A percentile compares a stretch with the other conserved stretches of the same genome.
These are phyloP conservation scores for Rauvolfia tetraphylla DNA, from an alignment of 257 asterid genomes.

Conservation along the genomic window DNA sequence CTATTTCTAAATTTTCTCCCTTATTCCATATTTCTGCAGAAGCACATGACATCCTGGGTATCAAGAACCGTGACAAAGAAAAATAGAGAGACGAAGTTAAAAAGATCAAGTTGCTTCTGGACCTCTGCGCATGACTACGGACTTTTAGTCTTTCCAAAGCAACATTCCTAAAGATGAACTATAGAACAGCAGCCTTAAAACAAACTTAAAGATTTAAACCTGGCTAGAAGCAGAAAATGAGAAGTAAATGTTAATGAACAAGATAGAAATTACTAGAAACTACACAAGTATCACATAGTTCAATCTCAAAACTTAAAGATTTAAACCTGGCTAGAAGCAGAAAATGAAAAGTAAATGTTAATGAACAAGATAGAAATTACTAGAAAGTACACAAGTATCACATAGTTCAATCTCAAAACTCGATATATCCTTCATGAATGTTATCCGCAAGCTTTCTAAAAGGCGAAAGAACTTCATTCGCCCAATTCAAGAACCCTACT, in stretches of 20 bases:
- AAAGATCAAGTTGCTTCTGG: not conserved
- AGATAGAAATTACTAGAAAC: no score
- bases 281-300: no score
- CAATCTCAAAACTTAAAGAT: not conserved
- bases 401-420: not conserved
- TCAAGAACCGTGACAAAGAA: not conserved
- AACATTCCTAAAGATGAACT: not conserved
- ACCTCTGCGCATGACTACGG: not conserved
- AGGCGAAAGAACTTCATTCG: not conserved
- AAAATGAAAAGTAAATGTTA: not conserved
- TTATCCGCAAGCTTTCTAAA: not conserved
- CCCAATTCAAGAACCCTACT: conserved; percentile 11
- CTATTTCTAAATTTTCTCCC: not conserved
- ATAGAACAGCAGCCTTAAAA: not conserved
- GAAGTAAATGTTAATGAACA: not conserved
- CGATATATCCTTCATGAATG: not conserved
- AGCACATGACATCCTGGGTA: not conserved
- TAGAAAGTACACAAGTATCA: no score
- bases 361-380: not conserved
- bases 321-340: not conserved
- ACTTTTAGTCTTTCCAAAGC: not conserved
- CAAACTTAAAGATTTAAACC: not conserved
- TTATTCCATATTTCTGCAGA: not conserved
- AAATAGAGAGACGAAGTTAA: not conserved
- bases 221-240: not conserved